phyloP scores from a whole-genome alignment of 257 asterid genomes.

The Jasminum sambac region DNA sequence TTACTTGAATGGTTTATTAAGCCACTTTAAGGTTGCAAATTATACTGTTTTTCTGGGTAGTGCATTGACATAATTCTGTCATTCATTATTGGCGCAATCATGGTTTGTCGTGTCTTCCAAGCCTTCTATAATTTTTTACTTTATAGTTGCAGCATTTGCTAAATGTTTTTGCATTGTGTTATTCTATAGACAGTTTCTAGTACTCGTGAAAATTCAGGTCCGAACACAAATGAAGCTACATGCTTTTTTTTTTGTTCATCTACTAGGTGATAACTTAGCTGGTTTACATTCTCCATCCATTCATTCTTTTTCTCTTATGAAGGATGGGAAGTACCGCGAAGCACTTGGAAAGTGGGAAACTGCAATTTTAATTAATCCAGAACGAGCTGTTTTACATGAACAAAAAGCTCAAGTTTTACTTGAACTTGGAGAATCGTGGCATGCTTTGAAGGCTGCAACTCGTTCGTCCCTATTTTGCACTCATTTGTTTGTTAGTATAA shows the following conservation, averaged over 20 bases:
- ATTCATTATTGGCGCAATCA: neutral
- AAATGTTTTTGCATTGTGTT: neutral
- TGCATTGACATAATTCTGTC: neutral
- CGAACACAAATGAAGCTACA: neutral
- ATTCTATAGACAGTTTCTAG: neutral
- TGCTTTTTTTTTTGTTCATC: neutral
- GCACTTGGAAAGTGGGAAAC: conserved; percentile 95
- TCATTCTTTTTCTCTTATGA: conserved; percentile 20
- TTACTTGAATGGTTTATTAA: conserved; percentile 9
- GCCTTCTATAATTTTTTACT: neutral
- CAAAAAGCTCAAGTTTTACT: conserved; percentile 89
- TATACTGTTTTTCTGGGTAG: neutral
- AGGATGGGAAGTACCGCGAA: conserved; percentile 76
- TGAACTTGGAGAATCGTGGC: conserved; percentile 91
- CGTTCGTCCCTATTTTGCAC: conserved; percentile 41
- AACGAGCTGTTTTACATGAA: conserved; percentile 75
- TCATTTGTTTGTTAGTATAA: conserved; percentile 5
- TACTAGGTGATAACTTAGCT: conserved; percentile 1
- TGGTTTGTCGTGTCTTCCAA: neutral
- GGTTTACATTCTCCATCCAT: neutral
- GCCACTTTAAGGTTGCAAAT: neutral
- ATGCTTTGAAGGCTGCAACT: conserved; percentile 77
- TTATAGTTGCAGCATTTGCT: neutral
- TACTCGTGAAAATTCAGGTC: conserved; percentile 7
- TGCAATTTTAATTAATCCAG: conserved; percentile 70